These are phyloP conservation scores for Ophiognomonia clavigignenti-juglandacearum DNA, from an alignment of 2,329 filamentous ascomycete species.

Conservation along the genomic window DNA sequence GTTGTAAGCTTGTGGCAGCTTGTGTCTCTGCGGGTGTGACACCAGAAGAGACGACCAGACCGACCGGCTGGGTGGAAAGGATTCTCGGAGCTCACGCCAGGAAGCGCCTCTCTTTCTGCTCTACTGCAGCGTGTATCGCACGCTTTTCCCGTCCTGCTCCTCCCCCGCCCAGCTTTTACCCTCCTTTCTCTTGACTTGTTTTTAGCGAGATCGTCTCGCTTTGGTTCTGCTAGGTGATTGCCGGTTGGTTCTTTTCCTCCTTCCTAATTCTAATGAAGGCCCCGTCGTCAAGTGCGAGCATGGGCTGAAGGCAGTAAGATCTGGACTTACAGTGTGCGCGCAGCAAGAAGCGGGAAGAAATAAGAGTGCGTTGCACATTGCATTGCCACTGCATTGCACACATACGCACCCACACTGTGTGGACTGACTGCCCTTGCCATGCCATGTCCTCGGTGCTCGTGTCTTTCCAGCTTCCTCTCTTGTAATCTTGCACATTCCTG, in stretches of 20 bases:
- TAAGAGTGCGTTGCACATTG: no score
- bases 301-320: background rate
- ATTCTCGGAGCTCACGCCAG: background rate
- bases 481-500: no score
- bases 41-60: background rate
- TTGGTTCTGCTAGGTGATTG: background rate
- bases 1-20: no score
- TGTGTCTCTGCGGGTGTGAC: background rate
- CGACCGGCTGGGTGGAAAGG: background rate
- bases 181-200: background rate
- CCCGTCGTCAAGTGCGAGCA: background rate
- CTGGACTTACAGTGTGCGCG: background rate
- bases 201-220: background rate
- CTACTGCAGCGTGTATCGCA: background rate
- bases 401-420: background rate
- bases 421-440: background rate
- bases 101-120: background rate
- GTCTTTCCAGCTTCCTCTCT: background rate
- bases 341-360: background rate
- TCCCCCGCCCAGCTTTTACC: background rate
- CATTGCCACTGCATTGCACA: background rate
- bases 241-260: background rate
- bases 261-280: background rate
- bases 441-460: background rate
- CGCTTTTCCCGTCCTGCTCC: background rate